A percentile compares a stretch with the other conserved stretches of the same genome.
phyloP scores from a whole-genome alignment of 73 alveolate genomes.

The Paramecium sonneborni region DNA sequence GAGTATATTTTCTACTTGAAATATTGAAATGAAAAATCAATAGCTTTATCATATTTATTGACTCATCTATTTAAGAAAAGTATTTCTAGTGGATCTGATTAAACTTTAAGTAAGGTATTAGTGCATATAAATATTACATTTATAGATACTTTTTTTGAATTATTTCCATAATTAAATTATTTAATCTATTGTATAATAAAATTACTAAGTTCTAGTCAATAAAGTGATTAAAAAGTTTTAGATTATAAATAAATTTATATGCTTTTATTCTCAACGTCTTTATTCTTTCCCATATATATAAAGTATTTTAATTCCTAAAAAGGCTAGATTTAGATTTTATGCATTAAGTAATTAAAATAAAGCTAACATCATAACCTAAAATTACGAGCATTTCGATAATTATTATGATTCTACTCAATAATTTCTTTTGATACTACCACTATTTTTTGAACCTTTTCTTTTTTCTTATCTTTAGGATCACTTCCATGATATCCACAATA shows the following conservation, averaged over 20 bases:
- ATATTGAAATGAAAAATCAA: background rate
- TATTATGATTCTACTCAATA: slow-evolving; percentile 27
- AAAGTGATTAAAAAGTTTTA: background rate
- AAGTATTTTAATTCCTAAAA: slow-evolving; percentile 34
- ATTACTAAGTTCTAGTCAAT: background rate
- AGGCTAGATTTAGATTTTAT: background rate
- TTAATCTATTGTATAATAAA: slow-evolving; percentile 24
- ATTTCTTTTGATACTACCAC: background rate
- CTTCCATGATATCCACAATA: slow-evolving; percentile 91
- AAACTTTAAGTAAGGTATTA: background rate
- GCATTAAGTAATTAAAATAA: background rate
- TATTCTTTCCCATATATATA: slow-evolving; percentile 46
- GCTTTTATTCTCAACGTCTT: slow-evolving; percentile 33
- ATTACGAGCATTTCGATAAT: slow-evolving; percentile 3
- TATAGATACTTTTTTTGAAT: background rate
- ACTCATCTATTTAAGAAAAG: slow-evolving; percentile 18
- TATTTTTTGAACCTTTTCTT: slow-evolving; percentile 59
- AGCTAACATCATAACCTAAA: background rate
- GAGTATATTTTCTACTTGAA: background rate
- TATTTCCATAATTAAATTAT: slow-evolving; percentile 1
- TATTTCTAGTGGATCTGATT: background rate
- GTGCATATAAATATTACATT: background rate
- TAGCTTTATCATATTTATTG: background rate
- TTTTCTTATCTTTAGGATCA: slow-evolving; percentile 87
- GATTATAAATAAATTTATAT: slow-evolving; percentile 4